Evolutionary conservation across 2,329 filamentous ascomycete species (phyloP).

Genomic region (Podosphaera xanthii): DNA sequence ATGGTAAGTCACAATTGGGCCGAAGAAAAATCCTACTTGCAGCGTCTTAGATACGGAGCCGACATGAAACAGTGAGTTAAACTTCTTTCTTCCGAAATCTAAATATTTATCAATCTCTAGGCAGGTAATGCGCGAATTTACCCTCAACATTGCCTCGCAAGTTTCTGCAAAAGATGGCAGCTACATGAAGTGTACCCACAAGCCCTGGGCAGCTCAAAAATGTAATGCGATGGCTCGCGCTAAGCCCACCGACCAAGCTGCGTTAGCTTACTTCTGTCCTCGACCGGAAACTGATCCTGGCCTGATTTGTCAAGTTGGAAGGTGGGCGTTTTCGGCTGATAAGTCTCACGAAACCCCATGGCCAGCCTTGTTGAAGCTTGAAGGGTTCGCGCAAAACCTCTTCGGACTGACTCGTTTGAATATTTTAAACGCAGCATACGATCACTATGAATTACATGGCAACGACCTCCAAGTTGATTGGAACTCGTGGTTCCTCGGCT

Average conservation of each 20-base stretch:
- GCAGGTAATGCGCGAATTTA: background rate
- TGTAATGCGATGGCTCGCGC: background rate
- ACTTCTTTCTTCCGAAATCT: background rate
- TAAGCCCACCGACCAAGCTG: background rate
- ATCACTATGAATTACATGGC: background rate
- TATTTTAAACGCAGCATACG: background rate
- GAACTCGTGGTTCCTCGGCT: background rate
- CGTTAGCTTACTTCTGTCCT: background rate
- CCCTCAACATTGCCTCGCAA: constrained; percentile 2
- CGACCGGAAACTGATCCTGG: background rate
- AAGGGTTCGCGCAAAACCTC: background rate
- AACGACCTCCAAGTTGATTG: background rate
- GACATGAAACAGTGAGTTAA: background rate
- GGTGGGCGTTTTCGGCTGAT: background rate
- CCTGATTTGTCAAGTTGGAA: background rate
- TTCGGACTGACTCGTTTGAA: background rate
- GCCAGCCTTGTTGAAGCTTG: background rate
- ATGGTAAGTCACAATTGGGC: background rate
- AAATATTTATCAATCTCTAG: background rate
- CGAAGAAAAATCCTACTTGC: background rate
- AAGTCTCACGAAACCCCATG: background rate
- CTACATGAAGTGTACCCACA: constrained; percentile 4
- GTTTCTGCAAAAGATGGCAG: constrained; percentile 1
- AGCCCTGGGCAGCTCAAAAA: background rate
- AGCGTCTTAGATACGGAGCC: background rate